Evolutionary conservation across 331 rosid genomes (phyloP), one percentile per base, ranked within the genome.

Genomic region (Pyrus hybrid): DNA sequence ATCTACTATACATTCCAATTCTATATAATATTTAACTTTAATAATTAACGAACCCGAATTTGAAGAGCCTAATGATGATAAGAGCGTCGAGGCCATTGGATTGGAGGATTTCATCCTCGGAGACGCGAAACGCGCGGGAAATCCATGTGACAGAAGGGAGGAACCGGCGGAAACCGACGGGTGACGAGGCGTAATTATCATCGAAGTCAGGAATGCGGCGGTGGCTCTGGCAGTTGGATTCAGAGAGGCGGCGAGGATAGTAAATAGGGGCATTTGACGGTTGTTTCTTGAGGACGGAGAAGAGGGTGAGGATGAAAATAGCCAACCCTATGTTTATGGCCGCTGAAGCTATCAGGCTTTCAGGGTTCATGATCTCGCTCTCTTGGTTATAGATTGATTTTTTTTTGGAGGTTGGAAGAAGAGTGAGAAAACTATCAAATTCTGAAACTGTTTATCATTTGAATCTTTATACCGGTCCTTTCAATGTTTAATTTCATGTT

Each of bases 321-420:
- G 99, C 95, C 56, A 90, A 57, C 4, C 96, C 93, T 56, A 92
- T 81, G 93, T 94, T 94, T 60, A 90, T 87, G 76, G 88, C 80
- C 21, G 97, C 96, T 6, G 97, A 93, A 43, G 98, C 97, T 6
- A 90, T 25, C 12, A 93, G 89, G 68, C 98, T 82, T 18, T 82
- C 85, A 12, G 90, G 81, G 63, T 87, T 79, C 98, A 91, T 57
- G 63, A 22, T 93, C 72, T 75, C 67, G 5, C 63, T 57, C 13
- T 22, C 26, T 22, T 57, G 10, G 26, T 21, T 57, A 6, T 49
- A 57, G 23, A 79, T 30, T 21, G 61, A 61, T n/a, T 8, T n/a
- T 8, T 8, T 7, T 0, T 68, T 29, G 30, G 30, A 2, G 41
- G 41, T 35, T 9, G 18, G 25, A 35, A 58, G 41, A 21, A 21